These are phyloP conservation scores for Epichloe sibirici DNA, from an alignment of 2,329 filamentous ascomycete genomes.

Conservation along the genomic window DNA sequence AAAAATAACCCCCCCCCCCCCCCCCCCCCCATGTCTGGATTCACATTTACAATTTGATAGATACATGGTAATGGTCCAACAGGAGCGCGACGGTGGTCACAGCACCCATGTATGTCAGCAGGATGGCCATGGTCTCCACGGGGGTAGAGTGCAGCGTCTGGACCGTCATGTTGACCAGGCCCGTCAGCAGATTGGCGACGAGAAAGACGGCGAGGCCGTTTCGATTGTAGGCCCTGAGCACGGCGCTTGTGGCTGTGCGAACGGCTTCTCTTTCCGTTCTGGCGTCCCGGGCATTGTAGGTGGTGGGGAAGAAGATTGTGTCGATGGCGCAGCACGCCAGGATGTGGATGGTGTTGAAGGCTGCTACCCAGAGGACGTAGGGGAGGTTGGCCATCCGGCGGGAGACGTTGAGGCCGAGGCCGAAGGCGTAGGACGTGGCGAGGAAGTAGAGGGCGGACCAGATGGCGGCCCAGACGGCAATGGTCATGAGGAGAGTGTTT, in stretches of 20 bases:
- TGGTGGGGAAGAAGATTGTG: slow-evolving; percentile 60
- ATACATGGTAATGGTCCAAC: slow-evolving; percentile 53
- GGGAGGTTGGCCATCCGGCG: slow-evolving; percentile 85
- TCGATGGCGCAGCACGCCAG: slow-evolving; percentile 69
- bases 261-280: slow-evolving; percentile 52
- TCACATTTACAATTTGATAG: slow-evolving; percentile 50
- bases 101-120: slow-evolving; percentile 58
- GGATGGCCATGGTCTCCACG: slow-evolving; percentile 55
- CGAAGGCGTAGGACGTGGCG: slow-evolving; percentile 55
- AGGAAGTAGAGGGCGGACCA: slow-evolving; percentile 63
- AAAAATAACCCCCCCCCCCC: too few species aligned
- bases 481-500: slow-evolving; percentile 46
- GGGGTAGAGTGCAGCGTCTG: slow-evolving; percentile 64
- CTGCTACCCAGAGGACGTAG: slow-evolving; percentile 85
- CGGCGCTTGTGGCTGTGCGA: slow-evolving; percentile 59
- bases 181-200: slow-evolving; percentile 79
- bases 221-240: slow-evolving; percentile 76
- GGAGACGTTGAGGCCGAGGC: slow-evolving; percentile 66
- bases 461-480: slow-evolving; percentile 50
- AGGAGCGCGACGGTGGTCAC: slow-evolving; percentile 56
- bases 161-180: slow-evolving; percentile 75
- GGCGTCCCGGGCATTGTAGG: slow-evolving; percentile 45
- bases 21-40: too few species aligned
- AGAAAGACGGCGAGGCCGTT: slow-evolving; percentile 82
- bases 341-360: slow-evolving; percentile 80